These are phyloP conservation scores for Skeletonema potamos DNA, from an alignment of 108 stramenopile species.

Conservation along the genomic window DNA sequence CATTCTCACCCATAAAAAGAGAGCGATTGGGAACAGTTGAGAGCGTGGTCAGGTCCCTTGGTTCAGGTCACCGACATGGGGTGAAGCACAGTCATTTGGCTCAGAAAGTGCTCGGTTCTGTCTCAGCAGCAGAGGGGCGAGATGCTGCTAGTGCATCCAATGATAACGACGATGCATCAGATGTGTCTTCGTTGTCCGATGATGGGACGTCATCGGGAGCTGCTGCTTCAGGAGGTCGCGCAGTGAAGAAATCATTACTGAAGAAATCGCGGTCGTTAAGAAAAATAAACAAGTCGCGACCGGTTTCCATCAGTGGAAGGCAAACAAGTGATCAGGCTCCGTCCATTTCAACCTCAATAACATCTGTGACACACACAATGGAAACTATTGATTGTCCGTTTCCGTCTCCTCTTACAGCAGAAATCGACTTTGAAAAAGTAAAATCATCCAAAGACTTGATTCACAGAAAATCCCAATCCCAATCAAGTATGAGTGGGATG, in stretches of 20 bases:
- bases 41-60: slow-evolving; percentile 23
- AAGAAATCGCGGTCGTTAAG: slow-evolving; percentile 6
- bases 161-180: slow-evolving; percentile 10
- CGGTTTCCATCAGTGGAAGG: background rate
- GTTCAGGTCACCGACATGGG: background rate
- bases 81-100: background rate
- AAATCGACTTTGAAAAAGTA: background rate
- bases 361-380: slow-evolving; percentile 17
- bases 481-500: background rate
- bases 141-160: background rate
- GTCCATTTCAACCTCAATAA: slow-evolving; percentile 10
- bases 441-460: background rate
- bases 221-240: background rate
- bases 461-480: background rate
- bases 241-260: slow-evolving; percentile 1
- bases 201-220: background rate
- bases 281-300: background rate
- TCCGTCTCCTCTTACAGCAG: slow-evolving; percentile 13
- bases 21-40: slow-evolving; percentile 11
- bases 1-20: background rate
- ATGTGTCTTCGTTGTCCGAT: slow-evolving; percentile 19
- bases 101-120: background rate
- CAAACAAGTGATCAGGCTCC: background rate
- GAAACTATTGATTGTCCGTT: slow-evolving; percentile 23
- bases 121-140: background rate